These are phyloP conservation scores for Apiospora rasikravindrae DNA, from an alignment of 2,329 filamentous ascomycete species.

Conservation along the genomic window DNA sequence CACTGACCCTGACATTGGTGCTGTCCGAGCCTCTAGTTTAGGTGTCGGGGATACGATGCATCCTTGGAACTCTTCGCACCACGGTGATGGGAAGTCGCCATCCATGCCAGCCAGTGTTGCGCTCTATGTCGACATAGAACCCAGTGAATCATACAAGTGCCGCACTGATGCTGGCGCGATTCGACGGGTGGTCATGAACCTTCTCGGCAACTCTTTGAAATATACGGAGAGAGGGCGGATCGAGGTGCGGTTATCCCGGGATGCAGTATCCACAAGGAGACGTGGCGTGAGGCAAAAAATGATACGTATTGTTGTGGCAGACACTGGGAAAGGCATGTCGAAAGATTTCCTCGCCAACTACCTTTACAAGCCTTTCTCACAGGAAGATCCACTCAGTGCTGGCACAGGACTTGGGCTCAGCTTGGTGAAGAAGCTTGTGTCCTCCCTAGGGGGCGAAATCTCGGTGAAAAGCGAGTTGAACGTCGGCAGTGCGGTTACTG, in stretches of 20 bases:
- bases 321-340: constrained; percentile 67
- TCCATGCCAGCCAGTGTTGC: constrained; percentile 34
- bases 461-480: constrained; percentile 12
- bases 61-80: no score
- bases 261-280: background rate
- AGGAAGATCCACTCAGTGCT: constrained; percentile 62
- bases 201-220: constrained; percentile 66
- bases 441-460: background rate
- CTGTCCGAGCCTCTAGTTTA: background rate
- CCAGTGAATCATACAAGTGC: constrained; percentile 54
- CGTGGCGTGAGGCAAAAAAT: background rate
- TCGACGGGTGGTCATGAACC: constrained; percentile 63
- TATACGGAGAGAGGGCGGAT: constrained; percentile 51
- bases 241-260: constrained; percentile 22
- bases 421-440: constrained; percentile 52
- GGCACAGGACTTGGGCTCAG: constrained; percentile 66
- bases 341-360: constrained; percentile 61
- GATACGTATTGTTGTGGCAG: constrained; percentile 46
- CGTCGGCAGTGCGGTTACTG: constrained; percentile 1
- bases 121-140: constrained; percentile 57
- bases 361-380: constrained; percentile 63
- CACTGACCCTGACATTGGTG: background rate
- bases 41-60: background rate
- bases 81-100: no score
- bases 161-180: constrained; percentile 56